These are phyloP conservation scores for Chaetoceros tenuissimus DNA, from an alignment of 108 stramenopile species.

Conservation along the genomic window DNA sequence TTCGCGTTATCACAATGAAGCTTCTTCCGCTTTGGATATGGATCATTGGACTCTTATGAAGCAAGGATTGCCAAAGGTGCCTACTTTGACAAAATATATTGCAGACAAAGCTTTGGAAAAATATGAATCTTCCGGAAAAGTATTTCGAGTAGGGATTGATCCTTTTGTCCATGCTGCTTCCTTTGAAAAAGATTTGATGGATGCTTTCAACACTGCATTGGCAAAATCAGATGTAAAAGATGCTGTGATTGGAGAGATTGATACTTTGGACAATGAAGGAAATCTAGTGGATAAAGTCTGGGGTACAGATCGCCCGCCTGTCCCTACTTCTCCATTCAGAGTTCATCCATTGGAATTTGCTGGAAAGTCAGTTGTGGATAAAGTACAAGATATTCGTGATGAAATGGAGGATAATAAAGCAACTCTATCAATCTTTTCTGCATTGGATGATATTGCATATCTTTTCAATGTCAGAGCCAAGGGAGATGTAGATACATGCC, in stretches of 20 bases:
- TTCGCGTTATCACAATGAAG: constrained; percentile 94
- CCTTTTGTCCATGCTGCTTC: constrained; percentile 67
- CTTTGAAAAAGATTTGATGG: constrained; percentile 62
- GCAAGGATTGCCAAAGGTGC: constrained; percentile 56
- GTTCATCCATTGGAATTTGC: constrained; percentile 88
- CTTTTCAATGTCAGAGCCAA: constrained; percentile 88
- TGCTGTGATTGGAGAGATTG: constrained; percentile 42
- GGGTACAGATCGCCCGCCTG: constrained; percentile 64
- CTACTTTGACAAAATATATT: constrained; percentile 54
- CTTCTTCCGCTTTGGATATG: constrained; percentile 57
- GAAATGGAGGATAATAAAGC: constrained; percentile 68
- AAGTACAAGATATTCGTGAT: constrained; percentile 62
- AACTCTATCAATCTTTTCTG: constrained; percentile 77
- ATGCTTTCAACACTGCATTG: constrained; percentile 50
- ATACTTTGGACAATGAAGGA: constrained; percentile 33
- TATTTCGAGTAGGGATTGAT: constrained; percentile 67
- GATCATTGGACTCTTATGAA: constrained; percentile 80
- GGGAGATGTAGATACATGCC: constrained; percentile 83
- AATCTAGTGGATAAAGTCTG: constrained; percentile 92
- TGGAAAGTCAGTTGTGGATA: constrained; percentile 69
- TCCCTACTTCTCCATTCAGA: constrained; percentile 72
- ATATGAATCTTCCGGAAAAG: constrained; percentile 15
- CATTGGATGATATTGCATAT: constrained; percentile 95
- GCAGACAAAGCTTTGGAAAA: constrained; percentile 33
- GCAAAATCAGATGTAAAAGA: constrained; percentile 19